Evolutionary conservation across 352 stramenopile genomes (phyloP).

Genomic region (Pythium inflatum): DNA sequence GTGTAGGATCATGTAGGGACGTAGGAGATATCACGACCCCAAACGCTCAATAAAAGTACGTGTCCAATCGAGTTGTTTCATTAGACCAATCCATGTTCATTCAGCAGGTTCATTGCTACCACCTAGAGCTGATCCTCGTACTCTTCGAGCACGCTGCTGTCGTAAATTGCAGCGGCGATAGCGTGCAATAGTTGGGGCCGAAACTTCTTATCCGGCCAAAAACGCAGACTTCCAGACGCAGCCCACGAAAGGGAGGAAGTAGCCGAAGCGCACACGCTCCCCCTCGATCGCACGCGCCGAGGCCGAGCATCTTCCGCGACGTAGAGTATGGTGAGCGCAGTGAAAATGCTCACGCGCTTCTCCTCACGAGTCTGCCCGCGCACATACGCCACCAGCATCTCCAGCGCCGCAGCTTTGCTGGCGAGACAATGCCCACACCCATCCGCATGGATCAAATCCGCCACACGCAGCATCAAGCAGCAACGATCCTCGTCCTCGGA

Average conservation of each 20-base stretch:
- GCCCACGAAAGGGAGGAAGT: constrained; percentile 20
- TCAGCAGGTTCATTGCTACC: neutral
- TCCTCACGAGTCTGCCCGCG: neutral
- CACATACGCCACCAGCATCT: constrained; percentile 9
- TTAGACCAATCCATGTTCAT: neutral
- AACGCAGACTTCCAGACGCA: constrained; percentile 22
- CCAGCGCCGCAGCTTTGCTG: neutral
- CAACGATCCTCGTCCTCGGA: neutral
- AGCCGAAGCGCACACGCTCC: constrained; percentile 9
- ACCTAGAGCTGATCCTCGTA: constrained; percentile 16
- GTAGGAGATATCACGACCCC: neutral
- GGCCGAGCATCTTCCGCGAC: neutral
- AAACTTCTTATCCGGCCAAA: constrained; percentile 7
- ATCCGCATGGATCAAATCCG: neutral
- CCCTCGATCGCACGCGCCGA: neutral
- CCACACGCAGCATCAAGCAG: neutral
- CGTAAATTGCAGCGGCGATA: constrained; percentile 8
- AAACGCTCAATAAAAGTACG: constrained; percentile 8
- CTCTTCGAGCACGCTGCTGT: neutral
- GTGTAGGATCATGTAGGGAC: constrained; percentile 8
- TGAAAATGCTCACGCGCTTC: constrained; percentile 13
- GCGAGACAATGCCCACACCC: neutral
- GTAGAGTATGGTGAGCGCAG: constrained; percentile 6
- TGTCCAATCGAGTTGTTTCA: constrained; percentile 1
- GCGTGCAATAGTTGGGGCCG: neutral